phyloP scores from a whole-genome alignment of 2,329 filamentous ascomycete genomes.

The Dactylella cylindrospora region DNA sequence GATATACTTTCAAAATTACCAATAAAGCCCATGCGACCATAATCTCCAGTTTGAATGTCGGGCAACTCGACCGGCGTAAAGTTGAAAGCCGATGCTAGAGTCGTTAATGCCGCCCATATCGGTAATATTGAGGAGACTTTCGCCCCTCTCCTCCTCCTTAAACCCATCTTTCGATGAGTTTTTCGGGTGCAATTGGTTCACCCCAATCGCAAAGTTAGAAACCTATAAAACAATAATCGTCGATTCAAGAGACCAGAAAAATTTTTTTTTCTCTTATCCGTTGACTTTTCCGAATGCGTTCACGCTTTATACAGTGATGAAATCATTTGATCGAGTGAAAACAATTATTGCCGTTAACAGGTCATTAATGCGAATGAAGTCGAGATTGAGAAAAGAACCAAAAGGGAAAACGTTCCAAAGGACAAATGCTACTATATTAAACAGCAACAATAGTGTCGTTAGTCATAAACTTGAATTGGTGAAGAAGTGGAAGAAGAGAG shows the following conservation, averaged over 20 bases:
- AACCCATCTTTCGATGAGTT: slow-evolving; percentile 31
- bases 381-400: neutral
- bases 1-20: slow-evolving; percentile 92
- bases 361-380: slow-evolving; percentile 27
- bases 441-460: slow-evolving; percentile 24
- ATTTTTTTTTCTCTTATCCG: neutral
- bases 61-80: slow-evolving; percentile 33
- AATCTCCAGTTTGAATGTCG: slow-evolving; percentile 23
- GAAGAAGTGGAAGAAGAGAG: neutral
- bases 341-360: slow-evolving; percentile 27
- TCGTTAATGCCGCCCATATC: slow-evolving; percentile 31
- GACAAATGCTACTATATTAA: slow-evolving; percentile 16
- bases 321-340: slow-evolving; percentile 28
- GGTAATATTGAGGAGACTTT: slow-evolving; percentile 33
- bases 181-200: slow-evolving; percentile 18
- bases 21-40: slow-evolving; percentile 38
- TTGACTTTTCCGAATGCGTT: slow-evolving; percentile 1
- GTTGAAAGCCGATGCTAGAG: slow-evolving; percentile 31
- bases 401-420: slow-evolving; percentile 6
- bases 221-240: neutral
- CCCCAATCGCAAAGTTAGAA: slow-evolving; percentile 8
- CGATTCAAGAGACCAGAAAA: neutral
- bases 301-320: slow-evolving; percentile 23
- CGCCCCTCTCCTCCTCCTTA: slow-evolving; percentile 35
- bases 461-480: slow-evolving; percentile 21